A percentile compares a stretch with the other conserved stretches of the same genome.
These are phyloP conservation scores for Sungouiozyma intestinalis DNA, from an alignment of 805 yeast genomes.

Conservation along the genomic window DNA sequence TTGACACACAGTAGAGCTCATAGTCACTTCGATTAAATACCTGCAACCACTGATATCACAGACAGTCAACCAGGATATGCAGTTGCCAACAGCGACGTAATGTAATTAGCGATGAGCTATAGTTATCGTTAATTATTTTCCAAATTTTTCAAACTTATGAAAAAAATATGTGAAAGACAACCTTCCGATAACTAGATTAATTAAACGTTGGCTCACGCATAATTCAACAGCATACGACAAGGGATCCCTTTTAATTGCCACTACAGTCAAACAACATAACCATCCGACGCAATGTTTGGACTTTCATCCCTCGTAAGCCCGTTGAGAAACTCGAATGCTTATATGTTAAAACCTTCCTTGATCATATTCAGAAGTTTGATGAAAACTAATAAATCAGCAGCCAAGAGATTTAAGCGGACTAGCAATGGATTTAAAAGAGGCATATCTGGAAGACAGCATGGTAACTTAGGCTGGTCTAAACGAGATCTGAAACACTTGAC, in stretches of 20 bases:
- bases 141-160: background rate
- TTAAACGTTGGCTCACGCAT: too few relatives aligned
- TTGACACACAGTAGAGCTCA: conserved; percentile 8
- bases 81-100: background rate
- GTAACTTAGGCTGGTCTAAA: conserved; percentile 80
- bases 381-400: conserved; percentile 81
- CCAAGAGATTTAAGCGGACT: conserved; percentile 75
- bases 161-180: too few relatives aligned
- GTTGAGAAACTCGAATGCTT: background rate
- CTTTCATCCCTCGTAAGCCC: conserved; percentile 3
- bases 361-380: conserved; percentile 31
- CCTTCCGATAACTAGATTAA: too few relatives aligned
- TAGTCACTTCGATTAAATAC: conserved; percentile 2
- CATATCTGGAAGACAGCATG: conserved; percentile 83
- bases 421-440: conserved; percentile 59
- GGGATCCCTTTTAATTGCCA: too few relatives aligned
- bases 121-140: too few relatives aligned
- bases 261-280: background rate
- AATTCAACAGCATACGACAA: too few relatives aligned
- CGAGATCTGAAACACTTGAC: conserved; percentile 48
- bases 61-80: too few relatives aligned
- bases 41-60: too few relatives aligned
- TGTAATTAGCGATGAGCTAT: background rate
- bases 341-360: conserved; percentile 7
- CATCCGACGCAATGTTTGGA: background rate